A percentile compares a stretch with the other conserved stretches of the same genome.
Evolutionary conservation across 2,329 filamentous ascomycete genomes (phyloP).

Genomic region (Immersiporthe knoxdaviesiana): DNA sequence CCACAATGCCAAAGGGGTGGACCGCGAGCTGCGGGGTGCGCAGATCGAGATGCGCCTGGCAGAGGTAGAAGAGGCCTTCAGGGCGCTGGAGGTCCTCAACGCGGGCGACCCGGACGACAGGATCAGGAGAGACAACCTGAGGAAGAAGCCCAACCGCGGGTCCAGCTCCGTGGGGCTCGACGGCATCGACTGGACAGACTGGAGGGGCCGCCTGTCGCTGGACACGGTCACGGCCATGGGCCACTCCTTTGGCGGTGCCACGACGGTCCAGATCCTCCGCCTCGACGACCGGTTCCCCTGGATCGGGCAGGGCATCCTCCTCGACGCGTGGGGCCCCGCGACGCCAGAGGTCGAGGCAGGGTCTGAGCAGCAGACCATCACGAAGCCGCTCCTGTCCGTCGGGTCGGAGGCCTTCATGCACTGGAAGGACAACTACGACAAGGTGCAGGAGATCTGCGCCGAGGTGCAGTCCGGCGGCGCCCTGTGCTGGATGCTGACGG

Average conservation of each 20-base stretch:
- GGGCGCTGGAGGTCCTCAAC: constrained; percentile 58
- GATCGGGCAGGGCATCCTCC: constrained; percentile 66
- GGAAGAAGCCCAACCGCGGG: constrained; percentile 60
- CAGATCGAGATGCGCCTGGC: constrained; percentile 66
- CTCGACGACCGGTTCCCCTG: constrained; percentile 57
- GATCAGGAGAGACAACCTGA: constrained; percentile 56
- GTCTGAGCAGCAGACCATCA: constrained; percentile 43
- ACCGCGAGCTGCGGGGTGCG: constrained; percentile 60
- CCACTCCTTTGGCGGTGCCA: constrained; percentile 70
- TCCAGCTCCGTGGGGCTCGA: constrained; percentile 62
- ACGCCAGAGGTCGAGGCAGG: constrained; percentile 49
- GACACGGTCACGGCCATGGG: constrained; percentile 64
- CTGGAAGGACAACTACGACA: constrained; percentile 66
- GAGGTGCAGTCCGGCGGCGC: constrained; percentile 54
- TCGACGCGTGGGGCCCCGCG: constrained; percentile 66
- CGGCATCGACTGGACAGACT: constrained; percentile 58
- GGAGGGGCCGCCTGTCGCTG: constrained; percentile 59
- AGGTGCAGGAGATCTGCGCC: constrained; percentile 58
- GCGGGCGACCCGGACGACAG: constrained; percentile 53
- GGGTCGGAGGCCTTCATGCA: constrained; percentile 73
- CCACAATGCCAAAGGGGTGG: constrained; percentile 62
- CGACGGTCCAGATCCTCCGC: constrained; percentile 62
- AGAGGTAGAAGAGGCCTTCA: constrained; percentile 67
- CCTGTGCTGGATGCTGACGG: constrained; percentile 54
- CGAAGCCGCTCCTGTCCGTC: constrained; percentile 63